Evolutionary conservation across 2,329 filamentous ascomycete species (phyloP), one percentile per base, ranked within the genome.

Genomic region (Neoarthrinium moseri): DNA sequence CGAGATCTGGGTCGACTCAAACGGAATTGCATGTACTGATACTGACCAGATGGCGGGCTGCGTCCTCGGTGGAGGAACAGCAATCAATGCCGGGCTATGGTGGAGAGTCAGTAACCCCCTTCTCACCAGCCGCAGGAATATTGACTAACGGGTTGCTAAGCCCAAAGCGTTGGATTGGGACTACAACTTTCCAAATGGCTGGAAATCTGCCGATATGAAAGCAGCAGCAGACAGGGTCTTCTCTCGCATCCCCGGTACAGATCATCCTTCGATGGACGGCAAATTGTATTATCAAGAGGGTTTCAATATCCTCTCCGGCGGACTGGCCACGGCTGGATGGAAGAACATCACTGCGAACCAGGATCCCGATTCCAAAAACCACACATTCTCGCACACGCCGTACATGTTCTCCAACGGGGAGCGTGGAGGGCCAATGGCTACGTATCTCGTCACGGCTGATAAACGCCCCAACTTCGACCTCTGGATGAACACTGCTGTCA

Each of bases 31-130:
- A 35, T 89, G 86, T 64, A 74, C 73, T 5, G 85, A 89, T 62
- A 83, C 80, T 10, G 83, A 85, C 52, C 81, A 86, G 56, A 87
- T 87, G 82, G 82, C 83, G n/a, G 86, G 84, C 11, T 89, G 86
- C 53, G 73, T 89, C 32, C 75, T 89, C 6, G 86, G 86, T 43
- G 86, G 86, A 47, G 81, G 81, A 6, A 78, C 80, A 21, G 78
- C 81, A 33, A 73, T 88, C 54, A 89, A 88, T 55, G 81, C 84
- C 42, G 83, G 81, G 43, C 70, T 87, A 23, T 87, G 81, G 77
- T 85, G 80, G 74, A 80, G 73, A 64, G 38, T 41, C n/a, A 41
- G 23, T 30, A 5, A 29, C 8, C 15, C 15, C 23, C n/a, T 23
- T 6, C 13, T 36, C 4, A 7, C 18, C 11, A 18, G 41, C 32